A percentile compares a stretch with the other conserved stretches of the same genome.
phyloP scores from a whole-genome alignment of 768 basidiomycete genomes.

The Russula dissimulans region DNA sequence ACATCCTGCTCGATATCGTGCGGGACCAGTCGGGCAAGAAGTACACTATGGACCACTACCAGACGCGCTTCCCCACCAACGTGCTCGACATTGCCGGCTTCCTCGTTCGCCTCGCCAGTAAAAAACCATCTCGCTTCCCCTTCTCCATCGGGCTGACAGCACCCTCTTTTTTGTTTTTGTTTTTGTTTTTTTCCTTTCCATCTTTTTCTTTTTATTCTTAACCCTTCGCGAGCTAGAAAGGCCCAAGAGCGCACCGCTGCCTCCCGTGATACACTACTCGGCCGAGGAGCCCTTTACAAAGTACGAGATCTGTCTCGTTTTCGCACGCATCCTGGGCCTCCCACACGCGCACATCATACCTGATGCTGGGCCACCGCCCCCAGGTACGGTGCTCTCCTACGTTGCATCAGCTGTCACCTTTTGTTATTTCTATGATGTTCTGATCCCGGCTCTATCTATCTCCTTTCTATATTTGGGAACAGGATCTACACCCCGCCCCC shows the following conservation, averaged over 20 bases:
- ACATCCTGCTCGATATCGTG: slow-evolving; percentile 80
- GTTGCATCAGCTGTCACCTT: neutral
- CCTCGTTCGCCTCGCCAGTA: slow-evolving; percentile 67
- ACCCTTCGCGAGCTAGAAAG: slow-evolving; percentile 25
- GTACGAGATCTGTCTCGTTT: slow-evolving; percentile 82
- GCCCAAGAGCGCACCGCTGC: slow-evolving; percentile 34
- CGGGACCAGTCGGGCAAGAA: slow-evolving; percentile 77
- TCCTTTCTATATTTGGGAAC: slow-evolving; percentile 16
- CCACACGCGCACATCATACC: slow-evolving; percentile 70
- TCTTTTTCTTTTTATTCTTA: neutral
- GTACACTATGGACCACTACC: slow-evolving; percentile 95
- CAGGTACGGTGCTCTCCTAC: neutral
- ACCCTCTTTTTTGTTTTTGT: neutral
- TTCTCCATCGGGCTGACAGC: neutral
- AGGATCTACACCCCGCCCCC: slow-evolving; percentile 67
- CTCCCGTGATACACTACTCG: slow-evolving; percentile 80
- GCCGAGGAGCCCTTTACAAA: slow-evolving; percentile 79
- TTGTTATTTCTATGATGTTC: no score
- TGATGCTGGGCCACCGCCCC: slow-evolving; percentile 51
- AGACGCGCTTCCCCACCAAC: slow-evolving; percentile 88
- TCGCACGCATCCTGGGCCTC: slow-evolving; percentile 59
- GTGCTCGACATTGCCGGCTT: slow-evolving; percentile 81
- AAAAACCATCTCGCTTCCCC: no score
- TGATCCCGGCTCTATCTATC: neutral
- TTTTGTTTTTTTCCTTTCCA: neutral